These are phyloP conservation scores for Guyanaporus albipodus DNA, from an alignment of 768 basidiomycete species.

Conservation along the genomic window DNA sequence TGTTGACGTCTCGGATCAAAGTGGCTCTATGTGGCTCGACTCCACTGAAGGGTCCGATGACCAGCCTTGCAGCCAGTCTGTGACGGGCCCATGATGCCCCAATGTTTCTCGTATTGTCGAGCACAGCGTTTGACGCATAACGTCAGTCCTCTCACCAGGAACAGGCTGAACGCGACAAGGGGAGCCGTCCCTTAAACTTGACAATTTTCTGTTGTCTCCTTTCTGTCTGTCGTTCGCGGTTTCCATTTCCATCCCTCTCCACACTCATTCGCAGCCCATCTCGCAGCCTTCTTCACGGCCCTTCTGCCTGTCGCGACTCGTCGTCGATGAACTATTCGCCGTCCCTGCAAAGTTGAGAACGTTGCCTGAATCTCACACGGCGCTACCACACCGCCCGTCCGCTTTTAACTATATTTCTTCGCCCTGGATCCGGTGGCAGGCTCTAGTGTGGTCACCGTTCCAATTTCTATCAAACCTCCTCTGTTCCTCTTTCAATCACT, in stretches of 20 bases:
- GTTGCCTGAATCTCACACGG: slow-evolving; percentile 22
- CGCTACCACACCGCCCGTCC: slow-evolving; percentile 8
- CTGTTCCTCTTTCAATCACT: neutral
- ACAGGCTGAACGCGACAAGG: slow-evolving; percentile 1
- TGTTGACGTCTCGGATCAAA: slow-evolving; percentile 7
- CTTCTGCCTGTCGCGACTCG: neutral
- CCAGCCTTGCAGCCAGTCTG: too few relatives aligned
- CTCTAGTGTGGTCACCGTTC: neutral
- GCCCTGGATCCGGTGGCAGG: neutral
- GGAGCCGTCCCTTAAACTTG: slow-evolving; percentile 6
- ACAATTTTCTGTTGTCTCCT: slow-evolving; percentile 2
- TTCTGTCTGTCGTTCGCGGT: slow-evolving; percentile 5
- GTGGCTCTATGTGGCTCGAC: slow-evolving; percentile 6
- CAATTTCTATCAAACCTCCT: neutral
- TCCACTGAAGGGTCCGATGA: neutral
- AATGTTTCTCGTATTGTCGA: neutral
- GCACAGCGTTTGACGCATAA: slow-evolving; percentile 11
- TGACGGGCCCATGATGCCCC: too few relatives aligned
- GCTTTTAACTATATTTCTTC: too few relatives aligned
- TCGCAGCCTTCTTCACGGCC: neutral
- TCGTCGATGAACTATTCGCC: slow-evolving; percentile 12
- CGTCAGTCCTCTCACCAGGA: slow-evolving; percentile 11
- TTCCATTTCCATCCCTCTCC: neutral
- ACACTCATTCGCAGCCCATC: slow-evolving; percentile 2
- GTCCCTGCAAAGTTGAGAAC: slow-evolving; percentile 1